Conservation (phyloP, 345 rosid species). For the Syzygium aromaticum region DNA sequence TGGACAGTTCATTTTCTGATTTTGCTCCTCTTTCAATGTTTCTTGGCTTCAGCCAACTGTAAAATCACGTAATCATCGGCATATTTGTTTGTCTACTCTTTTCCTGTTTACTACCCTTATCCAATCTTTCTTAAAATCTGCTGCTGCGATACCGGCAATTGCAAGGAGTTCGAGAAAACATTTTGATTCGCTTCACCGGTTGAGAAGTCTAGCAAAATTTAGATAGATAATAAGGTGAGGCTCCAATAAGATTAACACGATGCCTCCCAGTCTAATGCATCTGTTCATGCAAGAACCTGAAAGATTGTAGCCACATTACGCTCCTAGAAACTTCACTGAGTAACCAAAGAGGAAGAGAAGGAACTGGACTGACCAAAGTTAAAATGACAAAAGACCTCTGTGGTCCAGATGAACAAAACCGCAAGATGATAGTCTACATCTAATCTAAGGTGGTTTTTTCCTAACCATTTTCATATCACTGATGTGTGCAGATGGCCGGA, state of each 20-base stretch:
- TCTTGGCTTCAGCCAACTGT: background rate
- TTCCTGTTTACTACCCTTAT: background rate
- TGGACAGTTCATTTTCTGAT: background rate
- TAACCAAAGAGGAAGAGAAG: background rate
- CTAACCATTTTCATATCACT: background rate
- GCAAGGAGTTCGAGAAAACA: background rate
- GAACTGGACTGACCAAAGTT: background rate
- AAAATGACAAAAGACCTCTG: background rate
- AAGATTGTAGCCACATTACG: background rate
- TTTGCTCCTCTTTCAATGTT: background rate
- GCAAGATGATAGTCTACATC: background rate
- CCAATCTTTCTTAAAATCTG: background rate
- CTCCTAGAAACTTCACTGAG: background rate
- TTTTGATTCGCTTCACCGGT: background rate
- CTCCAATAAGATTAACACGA: background rate
- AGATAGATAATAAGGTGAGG: background rate
- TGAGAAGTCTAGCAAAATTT: background rate
- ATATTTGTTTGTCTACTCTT: background rate
- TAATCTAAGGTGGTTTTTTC: background rate
- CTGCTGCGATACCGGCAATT: background rate
- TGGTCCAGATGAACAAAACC: background rate
- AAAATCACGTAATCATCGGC: background rate
- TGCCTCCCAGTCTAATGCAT: background rate
- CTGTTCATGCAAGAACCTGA: background rate
- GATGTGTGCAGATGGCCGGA: background rate